Evolutionary conservation across 2,329 filamentous ascomycete genomes (phyloP), one percentile per base, ranked within the genome.

Genomic region (Arthroderma sp.): DNA sequence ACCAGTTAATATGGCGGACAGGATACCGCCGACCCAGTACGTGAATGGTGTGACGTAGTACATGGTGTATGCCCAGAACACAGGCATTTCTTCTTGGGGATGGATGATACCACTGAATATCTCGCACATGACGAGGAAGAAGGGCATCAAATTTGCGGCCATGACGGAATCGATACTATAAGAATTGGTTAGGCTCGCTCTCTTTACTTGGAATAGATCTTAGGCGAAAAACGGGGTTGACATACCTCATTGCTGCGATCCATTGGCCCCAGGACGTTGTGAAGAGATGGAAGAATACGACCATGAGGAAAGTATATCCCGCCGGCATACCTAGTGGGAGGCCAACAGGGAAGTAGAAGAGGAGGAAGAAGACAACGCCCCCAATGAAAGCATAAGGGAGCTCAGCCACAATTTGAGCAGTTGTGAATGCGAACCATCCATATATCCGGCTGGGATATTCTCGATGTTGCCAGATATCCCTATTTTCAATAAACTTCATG

Each of bases 171-270:
- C 59, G 28, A 56, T 50, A 33, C 59, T 61, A 22, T 41, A 30
- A 27, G n/a, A 37, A 3, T 5, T 27, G 28, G 9, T 6, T 6
- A 5, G 30, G 51, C 57, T 38, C 51, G 58, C 59, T 50, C 63
- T 53, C 73, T 76, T 65, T 82, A 82, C 45, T 77, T 67, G 32
- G 77, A 63, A 50, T 68, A 73, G 59, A 81, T 69, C 29, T 74
- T 68, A 47, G 75, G 71, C 7, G 80, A 55, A 15, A 82, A 57
- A 6, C 22, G 3, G 8, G 30, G 15, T 22, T 85, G 50, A 86
- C 81, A 0, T 81, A 84, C 64, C 86, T 82, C 61, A 87, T 87
- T 0, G 85, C 84, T 50, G 80, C 83, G 53, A 91, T 85, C 83
- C 83, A 89, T 59, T 87, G 84, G 15, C 82, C 85, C 83, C 80